phyloP scores from a whole-genome alignment of 148 eudicot species.

The Cornus florida region DNA sequence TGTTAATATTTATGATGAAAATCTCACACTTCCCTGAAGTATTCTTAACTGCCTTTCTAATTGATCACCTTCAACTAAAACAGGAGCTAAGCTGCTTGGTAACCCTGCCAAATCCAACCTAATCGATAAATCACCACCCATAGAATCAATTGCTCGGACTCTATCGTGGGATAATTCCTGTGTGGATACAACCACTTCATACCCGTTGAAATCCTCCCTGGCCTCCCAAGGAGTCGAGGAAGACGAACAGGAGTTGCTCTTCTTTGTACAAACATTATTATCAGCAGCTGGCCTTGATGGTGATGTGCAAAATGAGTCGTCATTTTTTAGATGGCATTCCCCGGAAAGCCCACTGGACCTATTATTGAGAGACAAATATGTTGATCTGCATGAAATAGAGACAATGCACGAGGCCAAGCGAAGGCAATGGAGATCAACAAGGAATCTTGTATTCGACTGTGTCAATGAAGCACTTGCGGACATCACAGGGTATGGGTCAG shows the following conservation, averaged over 20 bases:
- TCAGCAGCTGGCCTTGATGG: slow-evolving; percentile 55
- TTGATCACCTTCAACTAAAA: slow-evolving; percentile 13
- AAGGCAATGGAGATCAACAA: slow-evolving; percentile 57
- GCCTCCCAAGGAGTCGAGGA: slow-evolving; percentile 42
- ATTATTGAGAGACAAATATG: slow-evolving; percentile 55
- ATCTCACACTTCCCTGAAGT: neutral
- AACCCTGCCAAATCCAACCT: slow-evolving; percentile 54
- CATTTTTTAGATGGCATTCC: slow-evolving; percentile 65
- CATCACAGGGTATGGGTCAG: slow-evolving; percentile 32
- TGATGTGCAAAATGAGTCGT: slow-evolving; percentile 37
- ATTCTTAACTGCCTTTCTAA: neutral
- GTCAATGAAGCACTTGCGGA: slow-evolving; percentile 66
- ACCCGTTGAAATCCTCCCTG: slow-evolving; percentile 35
- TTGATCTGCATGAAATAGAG: slow-evolving; percentile 47
- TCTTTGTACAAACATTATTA: slow-evolving; percentile 64
- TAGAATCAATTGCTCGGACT: slow-evolving; percentile 89
- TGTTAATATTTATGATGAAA: neutral
- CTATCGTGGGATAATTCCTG: slow-evolving; percentile 70
- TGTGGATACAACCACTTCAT: slow-evolving; percentile 37
- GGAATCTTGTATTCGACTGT: slow-evolving; percentile 81
- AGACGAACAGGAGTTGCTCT: slow-evolving; percentile 57
- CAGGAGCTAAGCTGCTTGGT: slow-evolving; percentile 46
- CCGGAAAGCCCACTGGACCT: slow-evolving; percentile 84
- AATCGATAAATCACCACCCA: slow-evolving; percentile 93
- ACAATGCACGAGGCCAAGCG: slow-evolving; percentile 55